Conservation (phyloP, 805 yeast species). For the Metschnikowia baotianmanensis region DNA sequence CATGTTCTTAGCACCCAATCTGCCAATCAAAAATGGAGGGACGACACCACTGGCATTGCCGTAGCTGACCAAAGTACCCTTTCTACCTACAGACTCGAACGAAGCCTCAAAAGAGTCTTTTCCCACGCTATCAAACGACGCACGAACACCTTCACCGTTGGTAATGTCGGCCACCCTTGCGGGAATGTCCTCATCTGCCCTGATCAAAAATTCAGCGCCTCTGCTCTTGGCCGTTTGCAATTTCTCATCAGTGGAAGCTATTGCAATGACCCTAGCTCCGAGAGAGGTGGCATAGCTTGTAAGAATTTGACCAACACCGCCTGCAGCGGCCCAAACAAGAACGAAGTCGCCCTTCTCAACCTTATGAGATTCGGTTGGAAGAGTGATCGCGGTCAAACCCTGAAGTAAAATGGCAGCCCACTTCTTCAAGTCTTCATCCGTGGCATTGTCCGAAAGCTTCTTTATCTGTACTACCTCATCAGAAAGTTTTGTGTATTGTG, state of each 20-base stretch:
- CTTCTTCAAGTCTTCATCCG: slow-evolving; percentile 49
- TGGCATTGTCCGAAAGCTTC: slow-evolving; percentile 43
- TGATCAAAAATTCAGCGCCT: slow-evolving; percentile 78
- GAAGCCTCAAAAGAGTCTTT: slow-evolving; percentile 72
- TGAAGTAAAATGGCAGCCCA: slow-evolving; percentile 66
- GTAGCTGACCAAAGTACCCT: slow-evolving; percentile 71
- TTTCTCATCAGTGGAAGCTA: slow-evolving; percentile 78
- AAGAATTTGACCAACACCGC: slow-evolving; percentile 82
- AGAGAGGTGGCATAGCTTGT: slow-evolving; percentile 57
- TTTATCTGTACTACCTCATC: slow-evolving; percentile 22
- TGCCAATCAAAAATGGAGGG: slow-evolving; percentile 56
- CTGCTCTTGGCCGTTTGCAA: slow-evolving; percentile 59
- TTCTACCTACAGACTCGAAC: slow-evolving; percentile 55
- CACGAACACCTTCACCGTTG: slow-evolving; percentile 63
- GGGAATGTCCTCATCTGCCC: slow-evolving; percentile 56
- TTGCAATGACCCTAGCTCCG: slow-evolving; percentile 83
- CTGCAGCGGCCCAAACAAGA: slow-evolving; percentile 91
- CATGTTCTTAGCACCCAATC: slow-evolving; percentile 60
- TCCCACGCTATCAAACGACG: slow-evolving; percentile 73
- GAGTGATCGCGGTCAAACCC: slow-evolving; percentile 77
- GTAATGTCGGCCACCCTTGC: slow-evolving; percentile 58
- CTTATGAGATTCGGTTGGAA: slow-evolving; percentile 61
- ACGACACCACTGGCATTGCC: slow-evolving; percentile 90
- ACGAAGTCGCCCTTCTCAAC: slow-evolving; percentile 70
- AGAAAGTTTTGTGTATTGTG: slow-evolving; percentile 63